Conservation (phyloP, 441 rosid species). For the Erysimum cheiri region DNA sequence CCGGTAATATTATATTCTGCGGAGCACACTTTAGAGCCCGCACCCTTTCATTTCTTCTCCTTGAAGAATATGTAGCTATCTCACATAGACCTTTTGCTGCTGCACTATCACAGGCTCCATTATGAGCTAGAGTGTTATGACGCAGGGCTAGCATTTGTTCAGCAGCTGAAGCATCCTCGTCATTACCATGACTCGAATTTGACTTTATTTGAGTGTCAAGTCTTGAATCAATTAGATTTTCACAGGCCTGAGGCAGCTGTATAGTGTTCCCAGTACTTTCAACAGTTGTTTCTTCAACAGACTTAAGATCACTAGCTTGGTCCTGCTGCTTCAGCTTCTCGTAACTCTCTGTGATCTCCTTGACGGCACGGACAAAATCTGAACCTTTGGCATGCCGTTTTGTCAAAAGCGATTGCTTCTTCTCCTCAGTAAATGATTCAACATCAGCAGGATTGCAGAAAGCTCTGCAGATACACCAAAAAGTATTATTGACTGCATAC, state of each 20-base stretch:
- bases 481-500: slow-evolving; percentile 28
- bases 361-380: slow-evolving; percentile 95
- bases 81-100: slow-evolving; percentile 53
- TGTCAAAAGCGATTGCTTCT: slow-evolving; percentile 79
- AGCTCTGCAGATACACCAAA: slow-evolving; percentile 63
- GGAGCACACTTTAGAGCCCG: slow-evolving; percentile 53
- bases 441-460: slow-evolving; percentile 96
- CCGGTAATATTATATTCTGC: slow-evolving; percentile 49
- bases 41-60: slow-evolving; percentile 69
- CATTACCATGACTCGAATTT: slow-evolving; percentile 49
- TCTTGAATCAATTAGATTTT: slow-evolving; percentile 54
- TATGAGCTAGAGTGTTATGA: slow-evolving; percentile 49
- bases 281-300: slow-evolving; percentile 50
- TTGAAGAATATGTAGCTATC: slow-evolving; percentile 77
- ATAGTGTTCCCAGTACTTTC: slow-evolving; percentile 60
- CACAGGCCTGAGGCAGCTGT: slow-evolving; percentile 54
- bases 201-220: slow-evolving; percentile 47
- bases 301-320: slow-evolving; percentile 55
- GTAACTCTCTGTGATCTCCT: slow-evolving; percentile 84
- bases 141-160: slow-evolving; percentile 51
- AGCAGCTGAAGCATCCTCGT: slow-evolving; percentile 53
- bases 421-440: slow-evolving; percentile 97
- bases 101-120: slow-evolving; percentile 48
- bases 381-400: slow-evolving; percentile 93
- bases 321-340: slow-evolving; percentile 75